phyloP scores from a whole-genome alignment of 441 rosid species.

The Croton setiger region DNA sequence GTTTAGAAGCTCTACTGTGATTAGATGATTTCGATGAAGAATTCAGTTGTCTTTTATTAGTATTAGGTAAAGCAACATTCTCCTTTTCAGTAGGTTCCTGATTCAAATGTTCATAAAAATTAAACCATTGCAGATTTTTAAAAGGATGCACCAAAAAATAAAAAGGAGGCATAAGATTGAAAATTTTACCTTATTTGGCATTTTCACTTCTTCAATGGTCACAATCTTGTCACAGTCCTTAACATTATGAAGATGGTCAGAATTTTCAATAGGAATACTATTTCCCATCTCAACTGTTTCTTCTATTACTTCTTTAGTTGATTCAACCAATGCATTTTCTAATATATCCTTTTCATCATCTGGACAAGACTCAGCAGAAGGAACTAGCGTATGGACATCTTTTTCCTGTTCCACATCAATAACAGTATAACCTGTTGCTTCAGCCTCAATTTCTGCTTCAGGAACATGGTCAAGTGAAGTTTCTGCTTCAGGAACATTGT shows the following conservation, averaged over 20 bases:
- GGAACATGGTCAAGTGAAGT: not conserved
- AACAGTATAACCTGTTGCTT: slow-evolving; percentile 14
- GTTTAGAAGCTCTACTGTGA: slow-evolving; percentile 31
- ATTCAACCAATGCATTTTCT: slow-evolving; percentile 18
- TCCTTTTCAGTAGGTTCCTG: slow-evolving; percentile 42
- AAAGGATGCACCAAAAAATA: no score
- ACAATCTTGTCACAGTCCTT: slow-evolving; percentile 15
- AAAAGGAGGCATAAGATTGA: slow-evolving; percentile 5
- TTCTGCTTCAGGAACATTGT: not conserved
- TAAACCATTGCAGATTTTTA: slow-evolving; percentile 7
- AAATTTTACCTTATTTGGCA: slow-evolving; percentile 39
- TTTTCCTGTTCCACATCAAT: slow-evolving; percentile 23
- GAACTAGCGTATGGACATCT: slow-evolving; percentile 22
- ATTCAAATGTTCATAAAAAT: slow-evolving; percentile 21
- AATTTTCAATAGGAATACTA: slow-evolving; percentile 24
- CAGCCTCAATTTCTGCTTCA: not conserved
- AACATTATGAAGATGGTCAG: slow-evolving; percentile 24
- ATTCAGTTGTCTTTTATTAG: slow-evolving; percentile 34
- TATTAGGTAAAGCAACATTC: slow-evolving; percentile 27
- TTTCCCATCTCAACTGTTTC: slow-evolving; percentile 20
- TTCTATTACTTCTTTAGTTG: slow-evolving; percentile 23
- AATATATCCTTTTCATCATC: slow-evolving; percentile 10
- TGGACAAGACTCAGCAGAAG: slow-evolving; percentile 18
- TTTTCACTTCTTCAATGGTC: slow-evolving; percentile 26
- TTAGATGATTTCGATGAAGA: slow-evolving; percentile 31